Base-by-base conservation (phyloP, 768 basidiomycete species). In the Kwoniella dendrophila region DNA sequence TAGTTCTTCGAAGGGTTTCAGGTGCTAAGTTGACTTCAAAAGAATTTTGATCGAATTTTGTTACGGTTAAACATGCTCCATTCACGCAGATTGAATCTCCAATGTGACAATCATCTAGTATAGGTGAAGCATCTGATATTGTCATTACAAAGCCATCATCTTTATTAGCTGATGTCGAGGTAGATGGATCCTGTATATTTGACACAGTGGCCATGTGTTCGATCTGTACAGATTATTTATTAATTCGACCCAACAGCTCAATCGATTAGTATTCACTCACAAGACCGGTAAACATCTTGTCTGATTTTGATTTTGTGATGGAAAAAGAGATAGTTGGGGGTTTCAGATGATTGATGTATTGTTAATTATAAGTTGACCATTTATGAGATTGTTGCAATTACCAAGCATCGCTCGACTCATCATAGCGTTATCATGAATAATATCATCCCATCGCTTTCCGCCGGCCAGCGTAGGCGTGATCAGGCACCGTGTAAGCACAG, bases 21-120 rank as follows among this genome's bases (percentile, higher is more conserved):
- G 95, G 94, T 45, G 95, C 94, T 49, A 99, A 81, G 84, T 93
- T 95, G 48, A 97, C 91, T 73, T 86, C 90, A 83, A 99, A 98
- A 84, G 86, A 89, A 4, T 90, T 90, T 22, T 82, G 79, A 1
- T 64, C 83, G 71, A 95, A 97, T 71, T 86, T 86, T 1, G 88
- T 93, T 44, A 95, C 95, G 0, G 96, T 98, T 75, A 99, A 77
- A 76, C 96, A 98, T 33, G 84, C 84, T 10, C 91, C 90, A 38
- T 77, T 74, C 59, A 76, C 61, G 36, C 69, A 68, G 41, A 76
- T 98, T 26, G 92, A 94, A 82, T 98, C 96, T 2, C 96, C 96
- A 54, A 93, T 83, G 66, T 88, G 85, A 81, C 93, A 98, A 77
- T 99, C 96, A 4, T 76, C 86, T 2, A 99, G 83, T 71, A 99